These are phyloP conservation scores for Aspergillus fijiensis DNA, from an alignment of 2,329 filamentous ascomycete species.

Conservation along the genomic window DNA sequence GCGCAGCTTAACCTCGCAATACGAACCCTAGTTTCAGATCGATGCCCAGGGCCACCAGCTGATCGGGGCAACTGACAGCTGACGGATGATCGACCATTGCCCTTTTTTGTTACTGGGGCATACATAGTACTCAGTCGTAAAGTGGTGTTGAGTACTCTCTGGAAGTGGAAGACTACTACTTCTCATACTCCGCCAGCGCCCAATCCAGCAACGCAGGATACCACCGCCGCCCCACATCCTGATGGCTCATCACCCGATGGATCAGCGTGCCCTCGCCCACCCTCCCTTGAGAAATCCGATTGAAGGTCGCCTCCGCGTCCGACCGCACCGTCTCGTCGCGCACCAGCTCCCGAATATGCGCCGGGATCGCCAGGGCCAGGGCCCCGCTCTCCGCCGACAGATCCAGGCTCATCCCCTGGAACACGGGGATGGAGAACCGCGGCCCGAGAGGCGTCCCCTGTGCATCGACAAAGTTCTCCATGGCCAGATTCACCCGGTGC, in stretches of 20 bases:
- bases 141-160: too few species aligned
- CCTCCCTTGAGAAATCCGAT: conserved; percentile 31
- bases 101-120: too few species aligned
- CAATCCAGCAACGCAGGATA: conserved; percentile 35
- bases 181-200: conserved; percentile 28
- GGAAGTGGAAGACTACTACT: background rate
- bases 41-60: too few species aligned
- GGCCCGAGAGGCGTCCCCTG: conserved; percentile 28
- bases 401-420: conserved; percentile 38
- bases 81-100: too few species aligned
- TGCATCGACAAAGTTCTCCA: conserved; percentile 28
- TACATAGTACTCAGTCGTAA: too few species aligned
- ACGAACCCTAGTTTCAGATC: background rate
- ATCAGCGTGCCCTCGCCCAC: conserved; percentile 37
- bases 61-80: too few species aligned
- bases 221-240: conserved; percentile 38
- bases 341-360: conserved; percentile 16
- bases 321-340: conserved; percentile 35
- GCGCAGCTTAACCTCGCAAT: background rate
- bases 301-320: conserved; percentile 40
- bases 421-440: conserved; percentile 38
- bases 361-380: conserved; percentile 29
- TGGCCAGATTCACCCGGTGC: conserved; percentile 33
- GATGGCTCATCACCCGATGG: conserved; percentile 39
- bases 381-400: conserved; percentile 27